Percentiles rank a stretch among this genome's conserved stretches.
Evolutionary conservation across 495 filamentous ascomycete genomes (phyloP).

Genomic region (Podospora sp.): DNA sequence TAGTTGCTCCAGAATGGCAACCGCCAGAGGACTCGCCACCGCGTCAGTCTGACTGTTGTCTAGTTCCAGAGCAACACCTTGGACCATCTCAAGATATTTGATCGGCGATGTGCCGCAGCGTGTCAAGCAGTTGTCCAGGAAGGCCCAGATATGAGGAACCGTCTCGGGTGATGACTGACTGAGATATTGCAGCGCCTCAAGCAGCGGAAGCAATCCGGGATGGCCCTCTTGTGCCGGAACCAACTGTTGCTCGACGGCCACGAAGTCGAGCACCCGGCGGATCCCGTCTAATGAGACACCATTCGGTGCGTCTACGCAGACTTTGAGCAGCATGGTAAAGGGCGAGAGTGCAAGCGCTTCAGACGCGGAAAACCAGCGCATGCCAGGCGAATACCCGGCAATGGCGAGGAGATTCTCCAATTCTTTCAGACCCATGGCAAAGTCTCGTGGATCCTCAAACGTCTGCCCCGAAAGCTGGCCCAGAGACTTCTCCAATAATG

Average conservation of each 20-base stretch:
- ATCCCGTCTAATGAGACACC: constrained; percentile 48
- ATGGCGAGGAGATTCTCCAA: constrained; percentile 76
- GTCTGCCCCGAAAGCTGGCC: constrained; percentile 49
- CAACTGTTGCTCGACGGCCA: constrained; percentile 55
- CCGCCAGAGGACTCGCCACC: constrained; percentile 54
- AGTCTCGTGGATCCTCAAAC: constrained; percentile 47
- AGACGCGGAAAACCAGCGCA: constrained; percentile 74
- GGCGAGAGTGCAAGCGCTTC: constrained; percentile 58
- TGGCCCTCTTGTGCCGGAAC: constrained; percentile 41
- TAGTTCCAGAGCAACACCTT: constrained; percentile 39
- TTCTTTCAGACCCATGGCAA: constrained; percentile 61
- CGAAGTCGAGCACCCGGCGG: constrained; percentile 47
- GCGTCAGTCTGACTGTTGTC: constrained; percentile 11
- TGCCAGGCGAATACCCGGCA: constrained; percentile 72
- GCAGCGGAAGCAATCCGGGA: constrained; percentile 55
- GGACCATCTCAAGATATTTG: constrained; percentile 67
- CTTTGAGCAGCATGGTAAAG: constrained; percentile 63
- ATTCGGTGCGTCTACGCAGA: constrained; percentile 49
- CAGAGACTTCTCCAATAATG: constrained; percentile 68
- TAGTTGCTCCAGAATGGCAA: constrained; percentile 76
- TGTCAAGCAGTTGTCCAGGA: constrained; percentile 78
- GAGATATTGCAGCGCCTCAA: constrained; percentile 49
- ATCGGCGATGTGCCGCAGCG: constrained; percentile 70
- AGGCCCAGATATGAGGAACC: constrained; percentile 51
- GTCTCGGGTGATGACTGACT: constrained; percentile 15